These are phyloP conservation scores for Didymellaceae sp. DNA, from an alignment of 2,329 filamentous ascomycete genomes.

Conservation along the genomic window DNA sequence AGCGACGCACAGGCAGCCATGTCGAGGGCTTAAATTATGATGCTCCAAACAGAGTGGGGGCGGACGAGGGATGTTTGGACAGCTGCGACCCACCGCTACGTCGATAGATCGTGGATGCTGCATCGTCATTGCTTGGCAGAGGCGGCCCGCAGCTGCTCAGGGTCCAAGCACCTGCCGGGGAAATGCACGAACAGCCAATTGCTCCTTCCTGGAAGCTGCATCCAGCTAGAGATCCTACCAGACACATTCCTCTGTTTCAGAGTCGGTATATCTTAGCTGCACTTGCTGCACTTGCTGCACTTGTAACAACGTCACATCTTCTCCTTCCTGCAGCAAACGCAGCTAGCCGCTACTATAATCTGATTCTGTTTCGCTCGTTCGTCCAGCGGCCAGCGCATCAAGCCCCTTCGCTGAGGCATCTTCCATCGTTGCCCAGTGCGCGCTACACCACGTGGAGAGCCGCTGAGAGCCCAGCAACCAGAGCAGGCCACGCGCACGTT, in stretches of 20 bases:
- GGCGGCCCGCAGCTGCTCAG: slow-evolving; percentile 16
- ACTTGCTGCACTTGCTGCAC: not conserved
- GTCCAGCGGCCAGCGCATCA: slow-evolving; percentile 10
- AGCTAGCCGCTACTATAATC: not conserved
- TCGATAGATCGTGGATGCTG: slow-evolving; percentile 4
- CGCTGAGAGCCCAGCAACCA: slow-evolving; percentile 9
- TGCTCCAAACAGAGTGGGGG: slow-evolving; percentile 10
- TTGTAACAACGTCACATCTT: not conserved
- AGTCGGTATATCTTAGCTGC: not conserved
- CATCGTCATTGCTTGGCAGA: slow-evolving; percentile 17
- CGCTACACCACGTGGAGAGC: slow-evolving; percentile 27
- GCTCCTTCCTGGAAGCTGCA: slow-evolving; percentile 11
- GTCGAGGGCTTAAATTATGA: slow-evolving; percentile 2
- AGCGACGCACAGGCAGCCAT: slow-evolving; percentile 10
- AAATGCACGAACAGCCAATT: slow-evolving; percentile 19
- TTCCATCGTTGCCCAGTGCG: slow-evolving; percentile 26
- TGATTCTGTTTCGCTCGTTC: not conserved
- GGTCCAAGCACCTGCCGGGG: slow-evolving; percentile 20
- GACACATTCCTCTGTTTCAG: slow-evolving; percentile 18
- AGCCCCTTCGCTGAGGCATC: slow-evolving; percentile 10
- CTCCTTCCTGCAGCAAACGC: not conserved
- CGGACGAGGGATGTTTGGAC: slow-evolving; percentile 1
- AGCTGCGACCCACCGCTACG: slow-evolving; percentile 9
- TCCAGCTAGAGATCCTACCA: slow-evolving; percentile 13
- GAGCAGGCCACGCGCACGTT: slow-evolving; percentile 13